A percentile compares a stretch with the other conserved stretches of the same genome.
Conservation (phyloP, 1,284 basidiomycete species). For the Cutaneotrichosporon curvatum region DNA sequence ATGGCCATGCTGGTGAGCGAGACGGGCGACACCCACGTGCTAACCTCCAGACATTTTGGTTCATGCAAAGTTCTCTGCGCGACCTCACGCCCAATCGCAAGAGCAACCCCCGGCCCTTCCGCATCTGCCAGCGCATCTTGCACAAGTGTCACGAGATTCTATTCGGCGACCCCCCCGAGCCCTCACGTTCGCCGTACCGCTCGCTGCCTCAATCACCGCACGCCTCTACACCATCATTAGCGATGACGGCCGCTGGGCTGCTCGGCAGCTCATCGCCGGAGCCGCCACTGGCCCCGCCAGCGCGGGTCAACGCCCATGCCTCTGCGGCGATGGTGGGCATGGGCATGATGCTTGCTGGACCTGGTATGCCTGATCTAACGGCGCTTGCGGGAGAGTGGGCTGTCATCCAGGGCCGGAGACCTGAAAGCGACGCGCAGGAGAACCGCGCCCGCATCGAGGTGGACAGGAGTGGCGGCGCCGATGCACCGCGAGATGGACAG, state of each 20-base stretch:
- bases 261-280: not conserved
- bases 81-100: constrained; percentile 64
- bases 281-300: constrained; percentile 19
- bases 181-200: constrained; percentile 56
- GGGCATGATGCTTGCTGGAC: constrained; percentile 71
- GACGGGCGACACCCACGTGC: not conserved
- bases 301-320: constrained; percentile 63
- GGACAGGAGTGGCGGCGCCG: constrained; percentile 37
- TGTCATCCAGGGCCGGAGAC: constrained; percentile 70
- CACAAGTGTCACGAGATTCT: constrained; percentile 95
- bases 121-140: constrained; percentile 84
- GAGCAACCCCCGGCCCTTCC: constrained; percentile 68
- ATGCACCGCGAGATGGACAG: constrained; percentile 22
- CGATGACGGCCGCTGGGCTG: not conserved
- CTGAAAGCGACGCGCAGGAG: constrained; percentile 35
- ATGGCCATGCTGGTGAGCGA: constrained; percentile 82
- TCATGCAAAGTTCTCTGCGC: constrained; percentile 89
- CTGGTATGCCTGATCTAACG: constrained; percentile 69
- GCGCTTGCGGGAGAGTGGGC: constrained; percentile 72
- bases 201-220: constrained; percentile 49
- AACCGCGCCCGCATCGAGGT: constrained; percentile 38
- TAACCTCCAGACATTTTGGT: constrained; percentile 78
- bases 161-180: constrained; percentile 75
- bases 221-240: constrained; percentile 18
- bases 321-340: constrained; percentile 79